Percentiles rank a stretch among this genome's conserved stretches.
phyloP scores from a whole-genome alignment of 306 rosid species.

The Clitoria ternatea region DNA sequence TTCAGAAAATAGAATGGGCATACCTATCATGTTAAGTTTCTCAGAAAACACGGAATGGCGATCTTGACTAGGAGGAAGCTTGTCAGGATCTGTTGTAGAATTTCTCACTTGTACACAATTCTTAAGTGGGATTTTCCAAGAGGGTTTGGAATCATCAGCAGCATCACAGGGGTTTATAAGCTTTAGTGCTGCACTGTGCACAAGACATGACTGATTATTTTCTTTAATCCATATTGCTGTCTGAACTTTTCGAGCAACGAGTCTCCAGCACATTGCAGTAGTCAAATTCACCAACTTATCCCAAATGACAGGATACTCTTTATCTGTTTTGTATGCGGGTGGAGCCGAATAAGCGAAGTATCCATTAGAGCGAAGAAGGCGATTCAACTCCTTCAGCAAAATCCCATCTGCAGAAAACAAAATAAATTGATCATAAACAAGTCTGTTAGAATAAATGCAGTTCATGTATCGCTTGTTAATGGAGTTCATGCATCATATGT shows the following conservation, averaged over 20 bases:
- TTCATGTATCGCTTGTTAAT: not conserved
- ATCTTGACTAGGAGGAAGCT: conserved; percentile 56
- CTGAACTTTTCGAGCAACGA: conserved; percentile 77
- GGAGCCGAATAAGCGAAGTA: conserved; percentile 94
- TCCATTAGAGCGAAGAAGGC: conserved; percentile 74
- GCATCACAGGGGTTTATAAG: conserved; percentile 61
- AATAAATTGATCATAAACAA: not conserved
- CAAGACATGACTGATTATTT: conserved; percentile 53
- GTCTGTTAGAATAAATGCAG: not conserved
- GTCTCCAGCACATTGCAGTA: conserved; percentile 96
- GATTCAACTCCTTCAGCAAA: conserved; percentile 74
- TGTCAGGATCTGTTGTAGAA: conserved; percentile 37
- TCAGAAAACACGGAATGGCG: conserved; percentile 66
- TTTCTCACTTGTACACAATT: conserved; percentile 57
- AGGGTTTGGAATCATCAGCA: conserved; percentile 56
- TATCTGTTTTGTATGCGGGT: conserved; percentile 78
- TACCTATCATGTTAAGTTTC: conserved; percentile 67
- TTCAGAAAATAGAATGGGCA: conserved; percentile 23
- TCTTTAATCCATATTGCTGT: conserved; percentile 95
- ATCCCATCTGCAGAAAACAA: conserved; percentile 68
- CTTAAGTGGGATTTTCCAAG: conserved; percentile 68
- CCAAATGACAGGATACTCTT: conserved; percentile 75
- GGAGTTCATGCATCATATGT: not conserved
- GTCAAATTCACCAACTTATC: conserved; percentile 73
- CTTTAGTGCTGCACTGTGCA: conserved; percentile 46